Conservation (phyloP, 106 monocot species). For the Dendrobium nobile region DNA sequence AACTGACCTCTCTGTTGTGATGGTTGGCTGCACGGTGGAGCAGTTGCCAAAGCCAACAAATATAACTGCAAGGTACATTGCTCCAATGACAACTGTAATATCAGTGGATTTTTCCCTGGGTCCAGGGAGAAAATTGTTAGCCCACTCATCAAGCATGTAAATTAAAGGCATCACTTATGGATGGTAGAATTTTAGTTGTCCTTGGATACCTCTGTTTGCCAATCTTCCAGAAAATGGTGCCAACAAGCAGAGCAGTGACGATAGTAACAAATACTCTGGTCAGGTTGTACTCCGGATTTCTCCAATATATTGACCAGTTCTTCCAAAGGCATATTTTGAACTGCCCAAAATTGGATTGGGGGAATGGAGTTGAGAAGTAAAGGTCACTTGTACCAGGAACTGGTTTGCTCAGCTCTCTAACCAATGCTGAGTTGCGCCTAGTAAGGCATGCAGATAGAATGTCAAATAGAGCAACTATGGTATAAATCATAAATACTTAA, state of each 20-base stretch:
- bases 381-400: constrained; percentile 29
- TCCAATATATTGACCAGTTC: constrained; percentile 55
- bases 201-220: constrained; percentile 30
- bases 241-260: constrained; percentile 38
- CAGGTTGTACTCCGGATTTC: constrained; percentile 44
- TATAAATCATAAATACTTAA: background rate
- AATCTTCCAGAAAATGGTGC: constrained; percentile 63
- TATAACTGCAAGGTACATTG: constrained; percentile 50
- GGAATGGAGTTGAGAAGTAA: constrained; percentile 33
- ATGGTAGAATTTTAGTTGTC: background rate
- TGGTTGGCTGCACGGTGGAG: constrained; percentile 49
- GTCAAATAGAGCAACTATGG: background rate
- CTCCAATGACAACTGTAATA: constrained; percentile 51
- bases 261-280: constrained; percentile 36
- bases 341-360: constrained; percentile 26
- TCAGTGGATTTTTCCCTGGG: constrained; percentile 40
- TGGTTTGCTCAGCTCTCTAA: constrained; percentile 41
- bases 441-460: background rate
- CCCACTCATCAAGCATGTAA: background rate
- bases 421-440: constrained; percentile 52
- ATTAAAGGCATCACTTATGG: background rate
- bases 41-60: constrained; percentile 52
- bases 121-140: background rate
- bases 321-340: constrained; percentile 55
- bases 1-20: constrained; percentile 49